Evolutionary conservation across 2,329 filamentous ascomycete species (phyloP).

Genomic region (Penicillium crustosum): DNA sequence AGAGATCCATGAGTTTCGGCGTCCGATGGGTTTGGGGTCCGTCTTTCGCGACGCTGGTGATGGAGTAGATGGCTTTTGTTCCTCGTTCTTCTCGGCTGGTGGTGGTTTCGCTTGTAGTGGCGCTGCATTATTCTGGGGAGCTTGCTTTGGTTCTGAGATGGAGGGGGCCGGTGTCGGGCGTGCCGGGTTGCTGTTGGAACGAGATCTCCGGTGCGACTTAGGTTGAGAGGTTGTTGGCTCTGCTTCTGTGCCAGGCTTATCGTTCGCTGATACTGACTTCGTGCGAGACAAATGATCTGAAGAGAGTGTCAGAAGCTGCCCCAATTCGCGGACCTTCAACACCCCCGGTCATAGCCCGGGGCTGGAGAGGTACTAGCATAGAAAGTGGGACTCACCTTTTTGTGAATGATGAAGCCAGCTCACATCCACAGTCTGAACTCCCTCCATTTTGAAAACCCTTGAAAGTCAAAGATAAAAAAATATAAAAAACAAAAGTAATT

Average conservation of each 20-base stretch:
- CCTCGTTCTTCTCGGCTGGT: constrained; percentile 20
- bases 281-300: constrained; percentile 39
- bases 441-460: constrained; percentile 63
- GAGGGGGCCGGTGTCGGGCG: constrained; percentile 15
- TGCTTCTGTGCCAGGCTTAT: constrained; percentile 27
- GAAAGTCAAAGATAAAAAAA: neutral
- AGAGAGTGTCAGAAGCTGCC: constrained; percentile 11
- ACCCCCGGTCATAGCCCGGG: neutral
- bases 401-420: constrained; percentile 86
- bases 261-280: constrained; percentile 38
- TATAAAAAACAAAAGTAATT: neutral
- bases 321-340: neutral
- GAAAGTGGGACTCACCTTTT: constrained; percentile 63
- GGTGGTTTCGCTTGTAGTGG: constrained; percentile 20
- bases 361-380: neutral
- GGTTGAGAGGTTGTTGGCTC: constrained; percentile 21
- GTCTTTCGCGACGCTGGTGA: constrained; percentile 28
- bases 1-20: constrained; percentile 85
- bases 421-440: constrained; percentile 78
- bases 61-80: constrained; percentile 25
- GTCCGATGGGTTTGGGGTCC: constrained; percentile 37
- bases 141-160: constrained; percentile 15
- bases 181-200: constrained; percentile 25
- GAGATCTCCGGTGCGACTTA: constrained; percentile 25
- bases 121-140: constrained; percentile 16